phyloP scores from a whole-genome alignment of 345 rosid species.

The Populus tremula region DNA sequence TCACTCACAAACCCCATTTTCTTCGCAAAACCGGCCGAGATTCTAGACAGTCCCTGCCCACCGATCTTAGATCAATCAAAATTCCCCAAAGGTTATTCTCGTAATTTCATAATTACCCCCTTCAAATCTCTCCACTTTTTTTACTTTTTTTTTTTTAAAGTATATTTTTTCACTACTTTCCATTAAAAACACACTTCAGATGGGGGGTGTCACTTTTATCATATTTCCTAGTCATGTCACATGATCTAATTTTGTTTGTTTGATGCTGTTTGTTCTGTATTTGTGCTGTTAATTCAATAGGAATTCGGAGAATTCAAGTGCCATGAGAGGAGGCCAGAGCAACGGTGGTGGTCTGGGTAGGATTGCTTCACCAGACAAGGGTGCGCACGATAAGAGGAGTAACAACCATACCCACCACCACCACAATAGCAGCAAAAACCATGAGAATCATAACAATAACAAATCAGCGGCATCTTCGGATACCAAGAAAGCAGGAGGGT shows the following conservation, averaged over 20 bases:
- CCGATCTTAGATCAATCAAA: slow-evolving; percentile 19
- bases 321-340: slow-evolving; percentile 64
- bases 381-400: slow-evolving; percentile 49
- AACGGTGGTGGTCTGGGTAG: slow-evolving; percentile 48
- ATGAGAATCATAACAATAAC: slow-evolving; percentile 20
- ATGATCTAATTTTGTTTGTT: neutral
- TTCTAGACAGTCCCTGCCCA: slow-evolving; percentile 20
- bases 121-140: neutral
- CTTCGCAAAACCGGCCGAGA: slow-evolving; percentile 20
- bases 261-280: neutral
- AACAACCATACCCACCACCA: slow-evolving; percentile 11
- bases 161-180: neutral
- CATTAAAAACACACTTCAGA: neutral
- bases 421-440: neutral
- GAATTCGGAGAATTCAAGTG: slow-evolving; percentile 56
- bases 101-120: slow-evolving; percentile 29
- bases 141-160: neutral
- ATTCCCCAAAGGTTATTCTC: slow-evolving; percentile 29
- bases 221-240: neutral
- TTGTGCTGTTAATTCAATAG: slow-evolving; percentile 22
- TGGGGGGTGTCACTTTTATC: neutral
- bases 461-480: slow-evolving; percentile 52
- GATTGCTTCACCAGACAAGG: slow-evolving; percentile 50
- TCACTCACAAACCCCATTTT: slow-evolving; percentile 1
- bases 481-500: slow-evolving; percentile 57